Percentiles rank a stretch among this genome's conserved stretches.
phyloP scores from a whole-genome alignment of 1,284 basidiomycete genomes.

The Rhodotorula mucilaginosa region DNA sequence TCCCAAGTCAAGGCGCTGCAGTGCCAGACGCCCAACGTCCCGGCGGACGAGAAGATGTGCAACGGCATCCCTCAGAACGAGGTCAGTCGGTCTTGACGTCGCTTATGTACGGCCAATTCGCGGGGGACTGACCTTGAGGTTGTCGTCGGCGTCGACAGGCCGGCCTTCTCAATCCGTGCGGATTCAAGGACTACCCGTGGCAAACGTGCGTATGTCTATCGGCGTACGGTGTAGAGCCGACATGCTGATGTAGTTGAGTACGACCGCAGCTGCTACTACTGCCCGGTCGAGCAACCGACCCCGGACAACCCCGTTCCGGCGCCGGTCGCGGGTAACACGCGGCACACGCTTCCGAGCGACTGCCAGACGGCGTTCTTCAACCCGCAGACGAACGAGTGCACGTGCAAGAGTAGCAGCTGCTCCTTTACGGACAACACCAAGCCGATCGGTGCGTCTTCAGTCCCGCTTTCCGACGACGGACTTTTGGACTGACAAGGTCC shows the following conservation, averaged over 20 bases:
- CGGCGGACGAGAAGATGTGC: conserved; percentile 59
- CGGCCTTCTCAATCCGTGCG: conserved; percentile 61
- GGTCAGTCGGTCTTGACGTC: conserved; percentile 43
- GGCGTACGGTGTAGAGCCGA: background rate
- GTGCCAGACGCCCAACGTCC: conserved; percentile 62
- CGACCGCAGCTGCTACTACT: conserved; percentile 63
- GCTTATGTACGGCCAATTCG: no score
- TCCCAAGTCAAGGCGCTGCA: conserved; percentile 56
- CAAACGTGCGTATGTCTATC: conserved; percentile 54
- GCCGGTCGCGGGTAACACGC: conserved; percentile 52
- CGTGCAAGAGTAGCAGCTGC: conserved; percentile 61
- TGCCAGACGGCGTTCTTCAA: conserved; percentile 66
- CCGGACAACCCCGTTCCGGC: conserved; percentile 63
- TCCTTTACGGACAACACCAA: conserved; percentile 63
- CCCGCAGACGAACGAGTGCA: conserved; percentile 63
- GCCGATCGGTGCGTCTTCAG: conserved; percentile 55
- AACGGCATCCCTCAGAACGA: conserved; percentile 69
- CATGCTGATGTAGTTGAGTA: no score
- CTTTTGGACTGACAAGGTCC: no score
- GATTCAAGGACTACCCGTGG: conserved; percentile 70
- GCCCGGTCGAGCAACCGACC: conserved; percentile 60
- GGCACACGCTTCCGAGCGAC: conserved; percentile 58
- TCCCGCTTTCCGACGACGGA: background rate
- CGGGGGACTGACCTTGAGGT: background rate
- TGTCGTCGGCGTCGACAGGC: background rate